Base-by-base conservation (phyloP, 495 filamentous ascomycete genomes). In the Penicillium fimorum region DNA sequence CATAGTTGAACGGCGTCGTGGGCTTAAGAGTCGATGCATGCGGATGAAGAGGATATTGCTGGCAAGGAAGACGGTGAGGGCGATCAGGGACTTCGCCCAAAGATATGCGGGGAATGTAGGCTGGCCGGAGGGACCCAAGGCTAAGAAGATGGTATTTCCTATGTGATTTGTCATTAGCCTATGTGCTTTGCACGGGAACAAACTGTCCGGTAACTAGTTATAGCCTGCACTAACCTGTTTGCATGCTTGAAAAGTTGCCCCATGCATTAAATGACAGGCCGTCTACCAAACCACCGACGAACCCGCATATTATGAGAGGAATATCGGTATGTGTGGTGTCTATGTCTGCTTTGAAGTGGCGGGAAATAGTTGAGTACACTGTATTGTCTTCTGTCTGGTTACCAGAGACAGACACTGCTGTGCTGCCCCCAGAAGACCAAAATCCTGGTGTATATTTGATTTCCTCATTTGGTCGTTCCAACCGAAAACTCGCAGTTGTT, bases 191-290 rank as follows among this genome's bases (percentile, higher is more conserved):
- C n/a, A 38, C n/a, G 7, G 33, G 13, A 8, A n/a, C 15, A 17
- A 9, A 9, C n/a, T 37, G 1, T 12, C 15, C 1, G 0, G 18
- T 18, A 48, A 0, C 7, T 35, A n/a, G n/a, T n/a, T n/a, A 12
- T 24, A 43, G 57, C 60, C 3, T 47, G 8, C 9, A 59, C 70
- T 76, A 43, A 52, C 79, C 79, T 49, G 81, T 83, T 63, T 84
- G 81, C 81, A 84, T 83, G 53, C 78, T 79, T 32, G 79, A 72
- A 60, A 83, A 84, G 61, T 77, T 82, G 4, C 81, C 78, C 66
- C 80, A 83, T 30, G 80, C 79, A 62, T 70, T 64, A 55, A 68
- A 78, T 46, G 76, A 72, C 3, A 74, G 35, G 11, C 71, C 72
- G 37, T 76, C 73, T 1, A 76, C 69, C 17, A 76, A 58, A 20